Conservation (phyloP, 1,284 basidiomycete genomes). For the Clitocybe nebularis region DNA sequence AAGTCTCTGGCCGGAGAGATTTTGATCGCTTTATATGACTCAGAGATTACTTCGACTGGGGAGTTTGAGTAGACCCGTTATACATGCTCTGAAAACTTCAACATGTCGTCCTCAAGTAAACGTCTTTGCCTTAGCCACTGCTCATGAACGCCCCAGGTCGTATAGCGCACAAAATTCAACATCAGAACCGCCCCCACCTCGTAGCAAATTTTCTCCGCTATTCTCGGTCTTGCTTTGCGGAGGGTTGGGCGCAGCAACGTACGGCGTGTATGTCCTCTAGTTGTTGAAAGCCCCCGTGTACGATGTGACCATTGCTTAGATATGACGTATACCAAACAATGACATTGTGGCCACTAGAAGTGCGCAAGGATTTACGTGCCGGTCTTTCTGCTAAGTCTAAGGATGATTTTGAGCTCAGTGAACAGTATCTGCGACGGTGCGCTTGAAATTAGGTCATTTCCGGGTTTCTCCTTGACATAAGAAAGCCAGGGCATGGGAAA, state of each 20-base stretch:
- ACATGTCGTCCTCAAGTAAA: too few relatives aligned
- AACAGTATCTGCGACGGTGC: slow-evolving; percentile 53
- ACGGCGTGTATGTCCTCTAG: slow-evolving; percentile 47
- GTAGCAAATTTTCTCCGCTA: slow-evolving; percentile 10
- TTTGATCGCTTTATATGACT: too few relatives aligned
- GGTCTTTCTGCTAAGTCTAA: slow-evolving; percentile 63
- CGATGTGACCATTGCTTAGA: slow-evolving; percentile 29
- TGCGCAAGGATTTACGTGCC: slow-evolving; percentile 59
- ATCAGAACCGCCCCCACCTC: not conserved
- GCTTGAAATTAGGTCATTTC: slow-evolving; percentile 15
- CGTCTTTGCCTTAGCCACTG: too few relatives aligned
- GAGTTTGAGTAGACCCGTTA: too few relatives aligned
- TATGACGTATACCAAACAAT: slow-evolving; percentile 60
- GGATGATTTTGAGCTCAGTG: slow-evolving; percentile 54
- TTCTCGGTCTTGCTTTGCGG: slow-evolving; percentile 44
- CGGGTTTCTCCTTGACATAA: slow-evolving; percentile 7
- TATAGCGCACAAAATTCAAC: too few relatives aligned
- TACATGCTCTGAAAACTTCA: too few relatives aligned
- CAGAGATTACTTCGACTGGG: too few relatives aligned
- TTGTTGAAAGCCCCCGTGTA: slow-evolving; percentile 1
- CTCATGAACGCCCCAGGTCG: too few relatives aligned
- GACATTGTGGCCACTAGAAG: slow-evolving; percentile 62
- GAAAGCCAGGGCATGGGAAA: slow-evolving; percentile 56
- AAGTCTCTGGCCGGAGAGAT: too few relatives aligned
- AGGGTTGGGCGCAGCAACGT: slow-evolving; percentile 46